phyloP scores from a whole-genome alignment of 768 basidiomycete genomes.

The Podaxis sp. region DNA sequence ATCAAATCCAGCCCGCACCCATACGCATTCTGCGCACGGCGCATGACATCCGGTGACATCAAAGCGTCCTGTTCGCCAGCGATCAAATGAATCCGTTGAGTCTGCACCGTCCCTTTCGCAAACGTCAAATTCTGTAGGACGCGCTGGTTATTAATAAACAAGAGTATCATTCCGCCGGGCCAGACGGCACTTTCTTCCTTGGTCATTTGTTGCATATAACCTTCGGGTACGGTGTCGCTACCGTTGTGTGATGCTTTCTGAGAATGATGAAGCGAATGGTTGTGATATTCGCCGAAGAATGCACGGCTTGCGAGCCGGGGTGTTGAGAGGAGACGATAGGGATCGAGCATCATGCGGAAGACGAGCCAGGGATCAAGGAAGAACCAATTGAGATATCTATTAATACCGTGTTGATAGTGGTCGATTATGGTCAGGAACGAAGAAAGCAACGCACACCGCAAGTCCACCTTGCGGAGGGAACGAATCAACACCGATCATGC shows the following conservation, averaged over 20 bases:
- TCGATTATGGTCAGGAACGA: neutral
- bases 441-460: neutral
- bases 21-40: neutral
- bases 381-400: neutral
- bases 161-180: conserved; percentile 18
- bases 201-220: conserved; percentile 12
- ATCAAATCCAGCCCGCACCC: conserved; percentile 3
- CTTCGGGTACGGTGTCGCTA: conserved; percentile 1
- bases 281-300: conserved; percentile 13
- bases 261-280: neutral
- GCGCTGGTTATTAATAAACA: conserved; percentile 15
- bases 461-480: conserved; percentile 6
- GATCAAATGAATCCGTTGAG: neutral
- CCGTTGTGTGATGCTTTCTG: neutral
- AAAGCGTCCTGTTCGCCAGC: conserved; percentile 4
- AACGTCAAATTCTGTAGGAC: conserved; percentile 10
- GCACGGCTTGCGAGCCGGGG: conserved; percentile 9
- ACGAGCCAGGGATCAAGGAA: neutral
- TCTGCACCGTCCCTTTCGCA: conserved; percentile 1
- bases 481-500: neutral
- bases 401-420: neutral
- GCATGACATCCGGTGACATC: conserved; percentile 6
- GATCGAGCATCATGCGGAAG: neutral
- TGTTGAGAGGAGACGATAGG: neutral
- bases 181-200: conserved; percentile 17